Conservation (phyloP, 2,329 filamentous ascomycete species). For the Pezicula radicicola region DNA sequence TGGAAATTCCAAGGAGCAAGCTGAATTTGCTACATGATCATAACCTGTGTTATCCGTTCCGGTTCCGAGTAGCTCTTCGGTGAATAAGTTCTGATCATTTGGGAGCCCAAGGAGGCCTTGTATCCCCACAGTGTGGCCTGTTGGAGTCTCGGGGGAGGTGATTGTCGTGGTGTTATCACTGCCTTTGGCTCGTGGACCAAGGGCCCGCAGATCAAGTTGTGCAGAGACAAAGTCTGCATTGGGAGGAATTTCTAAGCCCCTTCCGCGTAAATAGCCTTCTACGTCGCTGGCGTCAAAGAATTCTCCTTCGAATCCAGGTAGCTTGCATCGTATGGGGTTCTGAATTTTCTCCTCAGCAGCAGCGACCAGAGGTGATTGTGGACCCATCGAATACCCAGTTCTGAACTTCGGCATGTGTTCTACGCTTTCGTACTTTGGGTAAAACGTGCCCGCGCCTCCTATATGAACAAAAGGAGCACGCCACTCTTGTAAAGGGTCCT, state of each 20-base stretch:
- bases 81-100: not conserved
- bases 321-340: constrained; percentile 46
- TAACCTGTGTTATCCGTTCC: constrained; percentile 2
- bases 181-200: constrained; percentile 11
- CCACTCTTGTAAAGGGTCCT: constrained; percentile 54
- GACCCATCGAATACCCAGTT: constrained; percentile 43
- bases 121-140: constrained; percentile 10
- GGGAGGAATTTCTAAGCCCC: constrained; percentile 60
- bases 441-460: constrained; percentile 68
- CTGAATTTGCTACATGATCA: not conserved
- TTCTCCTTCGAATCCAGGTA: constrained; percentile 66
- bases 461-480: constrained; percentile 61
- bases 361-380: constrained; percentile 40
- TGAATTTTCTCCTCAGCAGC: constrained; percentile 39
- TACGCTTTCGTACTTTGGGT: constrained; percentile 30
- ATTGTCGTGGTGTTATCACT: constrained; percentile 10
- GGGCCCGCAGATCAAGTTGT: constrained; percentile 41
- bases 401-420: constrained; percentile 24
- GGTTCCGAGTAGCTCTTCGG: constrained; percentile 9
- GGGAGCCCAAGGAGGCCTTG: not conserved
- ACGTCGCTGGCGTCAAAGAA: constrained; percentile 79
- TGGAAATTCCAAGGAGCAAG: constrained; percentile 14
- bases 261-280: constrained; percentile 66
- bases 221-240: constrained; percentile 57
- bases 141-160: constrained; percentile 18